Conservation (phyloP, 164 flowering plant species). For the Sedum album region DNA sequence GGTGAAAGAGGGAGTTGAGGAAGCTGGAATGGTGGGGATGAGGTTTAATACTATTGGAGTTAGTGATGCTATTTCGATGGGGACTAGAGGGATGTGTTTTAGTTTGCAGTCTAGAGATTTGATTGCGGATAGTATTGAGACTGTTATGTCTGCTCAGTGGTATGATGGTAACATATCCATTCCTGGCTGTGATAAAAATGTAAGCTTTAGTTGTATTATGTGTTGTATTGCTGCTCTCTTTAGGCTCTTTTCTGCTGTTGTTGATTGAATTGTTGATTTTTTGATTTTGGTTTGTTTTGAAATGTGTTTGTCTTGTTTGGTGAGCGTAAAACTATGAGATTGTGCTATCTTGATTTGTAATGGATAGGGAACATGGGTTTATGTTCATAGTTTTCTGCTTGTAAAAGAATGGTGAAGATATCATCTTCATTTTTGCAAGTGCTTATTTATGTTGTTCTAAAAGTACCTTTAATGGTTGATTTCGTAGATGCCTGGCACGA, state of each 20-base stretch:
- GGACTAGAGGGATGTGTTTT: slow-evolving; percentile 90
- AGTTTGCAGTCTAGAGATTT: slow-evolving; percentile 92
- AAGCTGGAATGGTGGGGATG: slow-evolving; percentile 87
- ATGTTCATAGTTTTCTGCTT: neutral
- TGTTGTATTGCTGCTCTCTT: slow-evolving; percentile 7
- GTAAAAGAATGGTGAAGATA: neutral
- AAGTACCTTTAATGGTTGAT: neutral
- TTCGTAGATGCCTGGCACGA: slow-evolving; percentile 94
- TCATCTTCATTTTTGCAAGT: too few species aligned
- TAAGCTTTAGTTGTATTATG: slow-evolving; percentile 18
- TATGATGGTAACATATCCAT: slow-evolving; percentile 94
- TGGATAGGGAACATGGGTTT: neutral
- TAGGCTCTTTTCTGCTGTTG: neutral
- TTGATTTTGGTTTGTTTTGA: neutral
- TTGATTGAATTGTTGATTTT: neutral
- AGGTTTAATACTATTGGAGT: slow-evolving; percentile 94
- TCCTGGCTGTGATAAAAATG: slow-evolving; percentile 98
- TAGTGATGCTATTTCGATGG: slow-evolving; percentile 97
- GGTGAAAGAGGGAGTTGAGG: slow-evolving; percentile 72
- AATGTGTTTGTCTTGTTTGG: too few species aligned
- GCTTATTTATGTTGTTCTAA: neutral
- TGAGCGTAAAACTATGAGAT: too few species aligned
- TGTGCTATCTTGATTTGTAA: too few species aligned
- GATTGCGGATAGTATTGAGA: slow-evolving; percentile 97
- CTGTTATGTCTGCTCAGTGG: slow-evolving; percentile 97